A percentile compares a stretch with the other conserved stretches of the same genome.
phyloP scores from a whole-genome alignment of 495 filamentous ascomycete genomes.

The Corynascus novoguineensis region DNA sequence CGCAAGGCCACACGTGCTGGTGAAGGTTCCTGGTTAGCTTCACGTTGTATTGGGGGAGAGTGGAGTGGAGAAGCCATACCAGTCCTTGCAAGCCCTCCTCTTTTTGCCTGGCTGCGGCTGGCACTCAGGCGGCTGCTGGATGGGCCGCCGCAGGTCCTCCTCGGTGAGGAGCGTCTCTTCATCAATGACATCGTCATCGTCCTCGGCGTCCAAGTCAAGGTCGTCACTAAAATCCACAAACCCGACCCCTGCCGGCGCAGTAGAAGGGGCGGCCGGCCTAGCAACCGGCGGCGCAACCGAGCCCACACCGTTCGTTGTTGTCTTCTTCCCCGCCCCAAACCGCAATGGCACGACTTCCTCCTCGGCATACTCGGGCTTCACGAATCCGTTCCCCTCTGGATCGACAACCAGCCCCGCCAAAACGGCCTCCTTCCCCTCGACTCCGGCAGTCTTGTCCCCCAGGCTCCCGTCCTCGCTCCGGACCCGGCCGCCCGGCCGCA shows the following conservation, averaged over 20 bases:
- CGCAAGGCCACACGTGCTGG: constrained; percentile 74
- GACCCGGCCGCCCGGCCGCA: constrained; percentile 67
- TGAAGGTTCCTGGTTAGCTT: not conserved
- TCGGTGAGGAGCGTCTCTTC: constrained; percentile 81
- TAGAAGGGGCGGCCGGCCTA: constrained; percentile 20
- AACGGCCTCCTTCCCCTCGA: constrained; percentile 66
- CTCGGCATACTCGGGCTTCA: constrained; percentile 64
- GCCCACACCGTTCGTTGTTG: constrained; percentile 13
- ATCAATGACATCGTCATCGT: constrained; percentile 76
- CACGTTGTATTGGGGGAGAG: not conserved
- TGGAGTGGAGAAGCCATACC: constrained; percentile 28
- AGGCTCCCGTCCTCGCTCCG: constrained; percentile 63
- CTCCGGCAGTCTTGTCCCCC: constrained; percentile 31
- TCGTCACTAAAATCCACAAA: constrained; percentile 69
- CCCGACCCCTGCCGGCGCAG: constrained; percentile 53
- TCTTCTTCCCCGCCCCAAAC: constrained; percentile 62
- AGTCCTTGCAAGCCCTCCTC: constrained; percentile 93
- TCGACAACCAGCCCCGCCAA: constrained; percentile 70
- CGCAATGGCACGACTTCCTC: constrained; percentile 65
- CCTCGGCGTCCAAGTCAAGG: constrained; percentile 50
- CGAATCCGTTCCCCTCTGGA: constrained; percentile 51
- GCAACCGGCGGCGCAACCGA: constrained; percentile 20
- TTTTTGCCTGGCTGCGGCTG: constrained; percentile 76
- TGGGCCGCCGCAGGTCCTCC: constrained; percentile 67
- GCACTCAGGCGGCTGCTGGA: constrained; percentile 76